Percentiles rank a stretch among this genome's conserved stretches.
These are phyloP conservation scores for Prillingera fragicola DNA, from an alignment of 1,284 basidiomycete species.

Conservation along the genomic window DNA sequence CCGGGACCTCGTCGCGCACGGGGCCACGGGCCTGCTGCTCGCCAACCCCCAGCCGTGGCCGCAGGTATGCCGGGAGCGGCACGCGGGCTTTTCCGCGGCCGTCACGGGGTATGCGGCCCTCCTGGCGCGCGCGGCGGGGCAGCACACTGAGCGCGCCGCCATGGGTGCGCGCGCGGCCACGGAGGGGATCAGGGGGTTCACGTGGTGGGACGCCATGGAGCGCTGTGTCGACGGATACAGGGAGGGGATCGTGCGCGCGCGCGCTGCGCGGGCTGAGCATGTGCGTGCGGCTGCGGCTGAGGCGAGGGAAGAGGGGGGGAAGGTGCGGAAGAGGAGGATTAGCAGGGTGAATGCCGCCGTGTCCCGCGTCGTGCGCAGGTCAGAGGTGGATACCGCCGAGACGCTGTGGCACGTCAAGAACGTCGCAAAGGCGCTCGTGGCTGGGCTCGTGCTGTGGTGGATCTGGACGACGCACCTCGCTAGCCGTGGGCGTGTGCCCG, in stretches of 20 bases:
- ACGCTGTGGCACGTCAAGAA: constrained; percentile 17
- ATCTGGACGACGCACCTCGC: constrained; percentile 16
- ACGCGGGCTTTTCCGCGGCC: constrained; percentile 42
- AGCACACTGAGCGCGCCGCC: constrained; percentile 41
- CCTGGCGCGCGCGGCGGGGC: constrained; percentile 43
- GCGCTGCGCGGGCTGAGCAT: constrained; percentile 8
- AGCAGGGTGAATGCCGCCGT: too few relatives aligned
- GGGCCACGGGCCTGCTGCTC: constrained; percentile 50
- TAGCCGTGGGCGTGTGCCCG: constrained; percentile 4
- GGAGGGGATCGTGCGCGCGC: constrained; percentile 39
- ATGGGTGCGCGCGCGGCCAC: constrained; percentile 50
- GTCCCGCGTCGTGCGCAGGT: background rate
- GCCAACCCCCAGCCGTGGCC: constrained; percentile 40
- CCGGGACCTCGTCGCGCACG: constrained; percentile 53
- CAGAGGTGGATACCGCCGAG: constrained; percentile 9
- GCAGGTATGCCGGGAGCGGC: constrained; percentile 37
- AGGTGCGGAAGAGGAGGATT: too few relatives aligned
- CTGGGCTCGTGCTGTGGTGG: constrained; percentile 5
- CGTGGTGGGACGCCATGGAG: constrained; percentile 57
- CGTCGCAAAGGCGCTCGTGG: constrained; percentile 12
- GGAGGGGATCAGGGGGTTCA: constrained; percentile 48
- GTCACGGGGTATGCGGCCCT: constrained; percentile 50
- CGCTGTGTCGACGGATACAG: constrained; percentile 54
- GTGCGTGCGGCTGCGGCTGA: too few relatives aligned
- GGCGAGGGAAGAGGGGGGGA: too few relatives aligned